These are phyloP conservation scores for Cucurbita maxima DNA, from an alignment of 306 rosid genomes.

Conservation along the genomic window DNA sequence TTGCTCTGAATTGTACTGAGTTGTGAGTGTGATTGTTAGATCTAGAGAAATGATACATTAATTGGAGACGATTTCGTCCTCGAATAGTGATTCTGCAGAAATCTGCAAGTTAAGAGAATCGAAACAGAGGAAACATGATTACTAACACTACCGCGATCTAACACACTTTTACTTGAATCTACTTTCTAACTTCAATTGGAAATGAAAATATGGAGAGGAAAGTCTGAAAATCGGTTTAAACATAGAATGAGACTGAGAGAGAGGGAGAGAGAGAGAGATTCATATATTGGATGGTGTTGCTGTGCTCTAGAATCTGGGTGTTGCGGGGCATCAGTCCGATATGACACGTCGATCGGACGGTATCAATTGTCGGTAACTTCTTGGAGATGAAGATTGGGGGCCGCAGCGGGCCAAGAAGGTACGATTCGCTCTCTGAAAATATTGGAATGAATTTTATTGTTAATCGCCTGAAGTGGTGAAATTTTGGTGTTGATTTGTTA, in stretches of 20 bases:
- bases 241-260: not conserved
- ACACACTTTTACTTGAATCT: not conserved
- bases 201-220: not conserved
- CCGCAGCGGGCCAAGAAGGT: not conserved
- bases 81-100: not conserved
- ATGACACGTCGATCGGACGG: not conserved
- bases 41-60: not conserved
- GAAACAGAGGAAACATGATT: not conserved
- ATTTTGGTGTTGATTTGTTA: too few species aligned
- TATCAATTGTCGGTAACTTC: not conserved
- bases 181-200: not conserved
- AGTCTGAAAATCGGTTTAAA: not conserved
- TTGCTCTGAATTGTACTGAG: not conserved
- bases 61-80: not conserved
- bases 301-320: not conserved
- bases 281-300: not conserved
- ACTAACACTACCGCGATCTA: not conserved
- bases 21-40: not conserved
- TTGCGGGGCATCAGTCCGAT: not conserved
- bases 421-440: too few species aligned
- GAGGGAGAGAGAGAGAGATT: not conserved
- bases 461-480: too few species aligned
- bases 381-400: not conserved
- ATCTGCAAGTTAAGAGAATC: not conserved
- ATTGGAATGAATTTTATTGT: too few species aligned